Conservation (phyloP, 257 asterid species). For the Scutellaria minor region DNA sequence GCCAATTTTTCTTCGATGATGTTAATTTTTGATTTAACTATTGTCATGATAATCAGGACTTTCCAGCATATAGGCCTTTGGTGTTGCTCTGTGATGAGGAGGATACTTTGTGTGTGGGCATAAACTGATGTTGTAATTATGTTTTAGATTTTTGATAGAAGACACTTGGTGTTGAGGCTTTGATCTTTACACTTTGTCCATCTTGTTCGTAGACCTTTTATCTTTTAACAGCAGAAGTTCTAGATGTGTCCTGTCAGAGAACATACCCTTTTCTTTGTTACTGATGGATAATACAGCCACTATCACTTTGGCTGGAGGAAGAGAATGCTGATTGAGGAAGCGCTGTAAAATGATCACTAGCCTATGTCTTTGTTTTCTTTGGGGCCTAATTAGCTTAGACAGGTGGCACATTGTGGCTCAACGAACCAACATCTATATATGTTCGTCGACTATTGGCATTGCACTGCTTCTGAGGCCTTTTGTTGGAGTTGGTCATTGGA, state of each 20-base stretch:
- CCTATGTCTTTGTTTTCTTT: neutral
- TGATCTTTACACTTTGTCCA: neutral
- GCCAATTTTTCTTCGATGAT: no score
- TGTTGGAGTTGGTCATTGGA: no score
- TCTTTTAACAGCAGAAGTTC: neutral
- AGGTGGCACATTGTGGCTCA: neutral
- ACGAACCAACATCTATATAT: neutral
- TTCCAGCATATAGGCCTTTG: no score
- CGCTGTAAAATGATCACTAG: neutral
- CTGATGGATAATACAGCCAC: neutral
- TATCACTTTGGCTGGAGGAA: conserved; percentile 1
- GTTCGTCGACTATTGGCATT: no score
- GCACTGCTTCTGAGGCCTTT: no score
- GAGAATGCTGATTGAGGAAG: neutral
- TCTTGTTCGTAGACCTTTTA: neutral
- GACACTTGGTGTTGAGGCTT: neutral
- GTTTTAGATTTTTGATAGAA: no score
- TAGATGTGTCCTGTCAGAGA: neutral
- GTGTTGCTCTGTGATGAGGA: no score
- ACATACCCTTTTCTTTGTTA: neutral
- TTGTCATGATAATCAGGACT: no score
- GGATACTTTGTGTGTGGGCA: no score
- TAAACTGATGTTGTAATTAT: no score
- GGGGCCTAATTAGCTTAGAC: no score
- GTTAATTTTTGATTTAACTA: no score